Evolutionary conservation across 2,329 filamentous ascomycete species (phyloP).

Genomic region (Ophiostoma angusticollis): DNA sequence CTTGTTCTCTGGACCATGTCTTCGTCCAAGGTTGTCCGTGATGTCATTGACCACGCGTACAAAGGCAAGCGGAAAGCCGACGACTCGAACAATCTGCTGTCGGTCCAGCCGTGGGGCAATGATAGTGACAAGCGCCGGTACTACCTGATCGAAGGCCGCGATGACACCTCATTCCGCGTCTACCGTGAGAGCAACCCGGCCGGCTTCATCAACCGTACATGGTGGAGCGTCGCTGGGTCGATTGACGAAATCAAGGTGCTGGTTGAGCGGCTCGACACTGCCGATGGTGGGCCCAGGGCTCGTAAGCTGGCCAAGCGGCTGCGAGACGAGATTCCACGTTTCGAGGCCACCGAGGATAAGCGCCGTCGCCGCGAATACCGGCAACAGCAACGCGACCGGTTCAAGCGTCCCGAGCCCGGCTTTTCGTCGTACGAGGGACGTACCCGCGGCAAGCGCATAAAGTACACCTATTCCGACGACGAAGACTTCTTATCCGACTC

Average conservation of each 20-base stretch:
- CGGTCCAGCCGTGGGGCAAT: constrained; percentile 63
- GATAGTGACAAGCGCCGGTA: constrained; percentile 76
- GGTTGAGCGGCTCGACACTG: constrained; percentile 60
- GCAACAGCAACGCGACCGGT: constrained; percentile 70
- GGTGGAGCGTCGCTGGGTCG: constrained; percentile 83
- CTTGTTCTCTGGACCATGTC: constrained; percentile 81
- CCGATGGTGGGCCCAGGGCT: constrained; percentile 71
- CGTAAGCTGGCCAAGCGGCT: constrained; percentile 69
- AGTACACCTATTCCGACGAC: constrained; percentile 94
- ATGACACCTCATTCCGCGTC: constrained; percentile 86
- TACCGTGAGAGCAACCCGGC: constrained; percentile 87
- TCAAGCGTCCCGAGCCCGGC: constrained; percentile 73
- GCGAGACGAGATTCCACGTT: constrained; percentile 65
- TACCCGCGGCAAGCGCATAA: constrained; percentile 88
- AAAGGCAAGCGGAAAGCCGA: constrained; percentile 75
- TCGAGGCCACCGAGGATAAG: constrained; percentile 94
- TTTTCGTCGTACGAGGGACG: constrained; percentile 93
- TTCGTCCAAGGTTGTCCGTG: constrained; percentile 71
- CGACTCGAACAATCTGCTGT: constrained; percentile 68
- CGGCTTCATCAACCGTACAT: constrained; percentile 55
- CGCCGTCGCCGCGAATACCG: constrained; percentile 87
- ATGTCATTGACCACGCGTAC: constrained; percentile 75
- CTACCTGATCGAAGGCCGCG: constrained; percentile 83
- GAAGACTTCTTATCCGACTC: constrained; percentile 56
- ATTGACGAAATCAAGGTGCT: constrained; percentile 75